A percentile compares a stretch with the other conserved stretches of the same genome.
Evolutionary conservation across 176 grass and related monocot species (phyloP).

Genomic region (Avena sativa): DNA sequence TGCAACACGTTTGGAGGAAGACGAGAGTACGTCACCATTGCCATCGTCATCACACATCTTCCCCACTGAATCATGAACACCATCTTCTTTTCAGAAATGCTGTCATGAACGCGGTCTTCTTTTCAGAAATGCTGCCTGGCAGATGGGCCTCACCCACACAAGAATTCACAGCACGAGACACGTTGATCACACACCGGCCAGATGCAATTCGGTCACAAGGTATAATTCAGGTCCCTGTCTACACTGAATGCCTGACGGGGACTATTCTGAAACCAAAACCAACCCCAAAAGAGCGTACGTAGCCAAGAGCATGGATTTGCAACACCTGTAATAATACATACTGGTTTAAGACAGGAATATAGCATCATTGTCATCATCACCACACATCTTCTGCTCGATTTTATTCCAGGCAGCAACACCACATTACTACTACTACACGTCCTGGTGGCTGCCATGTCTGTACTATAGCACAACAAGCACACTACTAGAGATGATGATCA

Average conservation of each 20-base stretch:
- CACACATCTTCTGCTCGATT: slow-evolving; percentile 26
- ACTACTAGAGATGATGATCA: neutral
- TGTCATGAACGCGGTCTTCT: too few relatives aligned
- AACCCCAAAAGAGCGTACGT: neutral
- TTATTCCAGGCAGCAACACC: slow-evolving; percentile 55
- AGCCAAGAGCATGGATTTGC: neutral
- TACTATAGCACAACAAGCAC: slow-evolving; percentile 33
- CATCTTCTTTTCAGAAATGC: too few relatives aligned
- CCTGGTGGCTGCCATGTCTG: slow-evolving; percentile 40
- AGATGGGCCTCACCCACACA: neutral
- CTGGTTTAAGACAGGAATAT: neutral
- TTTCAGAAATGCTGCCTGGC: neutral
- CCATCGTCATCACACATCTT: too few relatives aligned
- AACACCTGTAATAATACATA: neutral
- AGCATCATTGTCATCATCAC: slow-evolving; percentile 13
- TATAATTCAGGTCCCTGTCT: neutral
- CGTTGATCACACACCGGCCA: neutral
- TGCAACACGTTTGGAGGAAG: too few relatives aligned
- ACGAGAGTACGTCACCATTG: too few relatives aligned
- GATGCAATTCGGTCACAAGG: neutral
- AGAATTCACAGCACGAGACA: neutral
- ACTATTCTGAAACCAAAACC: neutral
- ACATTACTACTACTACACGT: slow-evolving; percentile 18
- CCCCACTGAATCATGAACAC: too few relatives aligned
- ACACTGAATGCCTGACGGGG: neutral